Evolutionary conservation across 257 asterid genomes (phyloP), one percentile per base, ranked within the genome.

Genomic region (Cordia subcordata): DNA sequence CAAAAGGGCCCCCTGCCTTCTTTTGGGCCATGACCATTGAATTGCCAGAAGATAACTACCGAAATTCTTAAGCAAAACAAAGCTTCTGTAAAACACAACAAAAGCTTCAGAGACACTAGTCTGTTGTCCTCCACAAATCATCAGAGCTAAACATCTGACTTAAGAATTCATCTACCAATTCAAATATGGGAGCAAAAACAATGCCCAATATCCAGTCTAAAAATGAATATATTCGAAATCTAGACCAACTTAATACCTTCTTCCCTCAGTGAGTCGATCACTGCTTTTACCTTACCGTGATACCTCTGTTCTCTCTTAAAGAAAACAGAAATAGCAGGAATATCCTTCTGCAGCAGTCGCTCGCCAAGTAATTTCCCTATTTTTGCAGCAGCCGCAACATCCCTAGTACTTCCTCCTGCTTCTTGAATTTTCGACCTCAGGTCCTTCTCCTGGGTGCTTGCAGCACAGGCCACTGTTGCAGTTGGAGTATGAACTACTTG

Each of bases 401-500:
- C 96, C 64, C 91, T 67, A 22, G 92, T 82, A 63, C 70, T 87
- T 56, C 85, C 90, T 52, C 82, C 78, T 18, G 79, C 69, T 53
- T 77, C 68, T 40, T 77, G 81, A 78, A 90, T 73, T 78, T 81
- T 80, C 74, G 77, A 39, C 75, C 97, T 74, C 45, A 85, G 80
- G 50, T 79, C 78, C 83, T 87, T 87, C 81, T 90, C 98, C 62
- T 91, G 96, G n/a, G 98, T 61, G 72, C 98, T 91, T 39, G 98
- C 98, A 23, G 96, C 70, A 61, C 92, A 80, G 57, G 96, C 95
- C 20, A 88, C 95, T 11, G 94, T 91, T 42, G 98, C 92, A 12
- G 98, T 80, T 6, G 96, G 98, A 8, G 87, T 75, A 80, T 91
- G 96, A 60, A 91, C 52, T 49, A 91, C 98, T 82, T 91, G 98